Evolutionary conservation across 805 yeast genomes (phyloP).

Genomic region (Maudiozyma saulgeensis): DNA sequence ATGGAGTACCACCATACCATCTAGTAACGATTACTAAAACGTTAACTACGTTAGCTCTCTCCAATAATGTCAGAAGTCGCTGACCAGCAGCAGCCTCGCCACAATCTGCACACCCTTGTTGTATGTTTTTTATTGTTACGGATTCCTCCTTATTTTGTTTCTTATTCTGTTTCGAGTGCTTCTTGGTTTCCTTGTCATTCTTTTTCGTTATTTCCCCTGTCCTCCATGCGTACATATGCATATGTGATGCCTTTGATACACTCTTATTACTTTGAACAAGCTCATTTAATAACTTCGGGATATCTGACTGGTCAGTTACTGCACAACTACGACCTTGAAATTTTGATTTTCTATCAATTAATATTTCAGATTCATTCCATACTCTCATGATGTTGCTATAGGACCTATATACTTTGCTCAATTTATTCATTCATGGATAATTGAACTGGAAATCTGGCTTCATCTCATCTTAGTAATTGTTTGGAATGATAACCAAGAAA

Average conservation of each 20-base stretch:
- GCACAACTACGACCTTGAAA: constrained; percentile 55
- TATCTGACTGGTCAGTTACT: constrained; percentile 33
- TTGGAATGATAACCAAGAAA: too few species aligned
- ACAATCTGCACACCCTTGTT: constrained; percentile 58
- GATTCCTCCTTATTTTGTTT: constrained; percentile 3
- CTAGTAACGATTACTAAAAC: constrained; percentile 60
- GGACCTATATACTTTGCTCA: background rate
- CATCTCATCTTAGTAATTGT: too few species aligned
- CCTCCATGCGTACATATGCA: constrained; percentile 68
- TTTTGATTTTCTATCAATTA: constrained; percentile 47
- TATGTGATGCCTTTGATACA: constrained; percentile 55
- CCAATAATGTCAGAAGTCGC: constrained; percentile 45
- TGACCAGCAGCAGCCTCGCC: constrained; percentile 73
- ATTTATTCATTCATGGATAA: background rate
- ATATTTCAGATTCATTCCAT: constrained; percentile 36
- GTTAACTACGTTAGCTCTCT: constrained; percentile 40
- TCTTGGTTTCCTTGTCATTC: background rate
- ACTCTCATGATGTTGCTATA: constrained; percentile 2
- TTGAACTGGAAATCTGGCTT: too few species aligned
- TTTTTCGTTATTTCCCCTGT: constrained; percentile 27
- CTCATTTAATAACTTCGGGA: constrained; percentile 34
- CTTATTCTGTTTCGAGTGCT: constrained; percentile 4
- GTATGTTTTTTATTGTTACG: constrained; percentile 7
- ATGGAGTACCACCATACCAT: constrained; percentile 74
- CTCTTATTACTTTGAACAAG: constrained; percentile 39